A percentile compares a stretch with the other conserved stretches of the same genome.
These are phyloP conservation scores for Chenopodium berlandieri DNA, from an alignment of 148 eudicot genomes.

Conservation along the genomic window DNA sequence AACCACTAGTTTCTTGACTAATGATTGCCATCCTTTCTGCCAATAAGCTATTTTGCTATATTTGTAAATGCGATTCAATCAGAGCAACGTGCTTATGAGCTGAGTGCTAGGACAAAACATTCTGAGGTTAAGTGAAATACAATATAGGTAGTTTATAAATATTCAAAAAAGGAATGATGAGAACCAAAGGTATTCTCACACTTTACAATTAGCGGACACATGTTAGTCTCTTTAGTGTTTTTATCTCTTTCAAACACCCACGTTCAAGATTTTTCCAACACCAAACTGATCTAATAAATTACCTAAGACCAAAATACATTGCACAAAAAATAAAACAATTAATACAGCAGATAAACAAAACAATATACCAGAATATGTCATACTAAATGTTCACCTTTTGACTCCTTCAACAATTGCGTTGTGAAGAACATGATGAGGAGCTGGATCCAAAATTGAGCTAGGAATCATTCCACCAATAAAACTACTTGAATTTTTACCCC, in stretches of 20 bases:
- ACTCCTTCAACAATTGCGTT: constrained; percentile 82
- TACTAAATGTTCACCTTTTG: constrained; percentile 49
- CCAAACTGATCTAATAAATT: not conserved
- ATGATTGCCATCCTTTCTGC: not conserved
- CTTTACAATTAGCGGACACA: not conserved
- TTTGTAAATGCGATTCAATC: too few relatives aligned
- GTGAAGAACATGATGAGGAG: constrained; percentile 85
- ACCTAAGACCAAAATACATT: not conserved
- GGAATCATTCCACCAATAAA: constrained; percentile 79
- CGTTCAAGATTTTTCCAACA: not conserved
- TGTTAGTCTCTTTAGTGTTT: not conserved
- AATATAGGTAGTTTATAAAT: not conserved
- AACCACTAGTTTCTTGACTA: not conserved
- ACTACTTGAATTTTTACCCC: constrained; percentile 58
- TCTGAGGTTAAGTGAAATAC: not conserved
- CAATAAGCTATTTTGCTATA: not conserved
- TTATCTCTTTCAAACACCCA: not conserved
- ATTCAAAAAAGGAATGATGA: not conserved
- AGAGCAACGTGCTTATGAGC: not conserved
- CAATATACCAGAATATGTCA: not conserved
- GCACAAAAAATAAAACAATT: not conserved
- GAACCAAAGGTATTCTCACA: not conserved
- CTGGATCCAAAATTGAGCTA: constrained; percentile 71
- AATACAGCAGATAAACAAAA: not conserved
- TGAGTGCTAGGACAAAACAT: too few relatives aligned